Conservation (phyloP, 225 moss, liverwort and hornwort species). For the Thuidium tamariscinum region DNA sequence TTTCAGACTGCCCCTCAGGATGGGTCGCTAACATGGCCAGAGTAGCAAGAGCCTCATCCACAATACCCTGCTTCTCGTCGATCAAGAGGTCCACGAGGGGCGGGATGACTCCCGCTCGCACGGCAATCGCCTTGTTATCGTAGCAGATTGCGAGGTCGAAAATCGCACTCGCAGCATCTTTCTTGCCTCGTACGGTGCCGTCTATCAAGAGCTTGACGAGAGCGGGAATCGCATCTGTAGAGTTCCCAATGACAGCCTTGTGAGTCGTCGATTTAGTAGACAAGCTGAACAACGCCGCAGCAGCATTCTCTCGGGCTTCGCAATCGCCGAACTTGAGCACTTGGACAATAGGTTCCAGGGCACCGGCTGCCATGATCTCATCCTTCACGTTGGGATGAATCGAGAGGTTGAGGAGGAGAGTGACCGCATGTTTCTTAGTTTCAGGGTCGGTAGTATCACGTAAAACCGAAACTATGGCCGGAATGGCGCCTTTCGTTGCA, state of each 20-base stretch:
- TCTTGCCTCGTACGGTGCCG: conserved; percentile 53
- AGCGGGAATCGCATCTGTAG: conserved; percentile 59
- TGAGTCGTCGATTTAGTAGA: conserved; percentile 37
- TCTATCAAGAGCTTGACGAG: conserved; percentile 72
- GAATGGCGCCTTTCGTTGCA: conserved; percentile 54
- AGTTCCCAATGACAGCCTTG: conserved; percentile 53
- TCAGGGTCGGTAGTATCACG: conserved; percentile 43
- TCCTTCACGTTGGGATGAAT: conserved; percentile 68
- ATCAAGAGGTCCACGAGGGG: conserved; percentile 63
- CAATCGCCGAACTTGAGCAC: conserved; percentile 54
- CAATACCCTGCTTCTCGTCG: conserved; percentile 67
- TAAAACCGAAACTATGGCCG: conserved; percentile 41
- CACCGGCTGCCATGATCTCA: conserved; percentile 58
- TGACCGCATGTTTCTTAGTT: conserved; percentile 70
- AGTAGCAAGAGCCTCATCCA: conserved; percentile 74
- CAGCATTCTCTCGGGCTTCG: conserved; percentile 85
- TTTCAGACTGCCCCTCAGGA: conserved; percentile 55
- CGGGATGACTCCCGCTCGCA: conserved; percentile 52
- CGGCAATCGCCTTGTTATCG: conserved; percentile 71
- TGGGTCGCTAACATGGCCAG: conserved; percentile 68
- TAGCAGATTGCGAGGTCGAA: conserved; percentile 75
- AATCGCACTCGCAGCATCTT: conserved; percentile 81
- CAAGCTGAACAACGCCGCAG: conserved; percentile 78
- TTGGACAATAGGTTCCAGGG: conserved; percentile 55
- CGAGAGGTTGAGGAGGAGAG: conserved; percentile 77